A percentile compares a stretch with the other conserved stretches of the same genome.
Evolutionary conservation across 2,329 filamentous ascomycete species (phyloP).

Genomic region (Periglandula ipomoeae): DNA sequence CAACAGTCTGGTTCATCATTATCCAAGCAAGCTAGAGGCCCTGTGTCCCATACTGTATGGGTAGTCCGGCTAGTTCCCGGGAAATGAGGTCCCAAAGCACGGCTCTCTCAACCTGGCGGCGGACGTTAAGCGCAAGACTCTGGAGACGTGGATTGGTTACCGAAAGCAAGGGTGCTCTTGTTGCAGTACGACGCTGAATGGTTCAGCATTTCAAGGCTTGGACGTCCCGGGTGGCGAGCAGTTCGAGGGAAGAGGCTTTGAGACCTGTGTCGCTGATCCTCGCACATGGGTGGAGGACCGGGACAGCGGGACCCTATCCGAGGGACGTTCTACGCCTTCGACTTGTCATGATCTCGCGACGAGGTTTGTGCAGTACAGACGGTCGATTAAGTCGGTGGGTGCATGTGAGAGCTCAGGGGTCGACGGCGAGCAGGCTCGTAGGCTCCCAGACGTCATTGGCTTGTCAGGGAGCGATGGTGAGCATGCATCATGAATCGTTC

Average conservation of each 20-base stretch:
- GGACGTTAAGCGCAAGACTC: not conserved
- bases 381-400: not conserved
- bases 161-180: not conserved
- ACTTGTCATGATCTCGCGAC: not conserved
- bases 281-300: not conserved
- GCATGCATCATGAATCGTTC: conserved; percentile 3
- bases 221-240: not conserved
- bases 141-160: conserved; percentile 4
- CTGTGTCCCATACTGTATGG: not conserved
- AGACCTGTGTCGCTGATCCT: not conserved
- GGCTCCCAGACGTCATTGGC: conserved; percentile 1
- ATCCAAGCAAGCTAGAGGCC: too few species aligned
- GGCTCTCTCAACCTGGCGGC: not conserved
- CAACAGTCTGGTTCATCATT: not conserved
- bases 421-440: not conserved
- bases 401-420: not conserved
- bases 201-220: not conserved
- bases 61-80: conserved; percentile 7
- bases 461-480: not conserved
- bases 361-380: not conserved
- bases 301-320: not conserved
- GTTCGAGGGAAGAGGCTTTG: not conserved
- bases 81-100: conserved; percentile 4
- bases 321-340: not conserved
- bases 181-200: not conserved